A percentile compares a stretch with the other conserved stretches of the same genome.
These are phyloP conservation scores for Starmerella etchellsii DNA, from an alignment of 805 yeast genomes.

Conservation along the genomic window DNA sequence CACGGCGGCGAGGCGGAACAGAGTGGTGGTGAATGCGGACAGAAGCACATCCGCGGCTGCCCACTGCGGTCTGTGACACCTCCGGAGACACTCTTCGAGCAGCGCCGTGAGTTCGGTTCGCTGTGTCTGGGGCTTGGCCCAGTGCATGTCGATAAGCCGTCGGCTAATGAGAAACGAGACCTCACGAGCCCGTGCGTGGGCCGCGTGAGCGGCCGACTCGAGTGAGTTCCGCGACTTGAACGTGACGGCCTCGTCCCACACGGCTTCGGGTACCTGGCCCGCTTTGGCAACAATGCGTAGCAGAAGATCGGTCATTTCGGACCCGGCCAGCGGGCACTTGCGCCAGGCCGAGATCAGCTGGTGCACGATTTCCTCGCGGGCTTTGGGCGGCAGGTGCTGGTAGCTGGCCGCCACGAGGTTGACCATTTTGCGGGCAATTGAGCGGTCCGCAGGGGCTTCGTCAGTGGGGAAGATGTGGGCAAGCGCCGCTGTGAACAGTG, in stretches of 20 bases:
- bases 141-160: slow-evolving; percentile 5
- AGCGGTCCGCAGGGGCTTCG: background rate
- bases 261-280: slow-evolving; percentile 4
- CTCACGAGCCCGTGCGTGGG: slow-evolving; percentile 4
- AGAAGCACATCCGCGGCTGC: slow-evolving; percentile 14
- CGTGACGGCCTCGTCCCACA: slow-evolving; percentile 7
- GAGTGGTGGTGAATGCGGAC: slow-evolving; percentile 4
- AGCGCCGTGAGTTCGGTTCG: slow-evolving; percentile 1
- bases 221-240: slow-evolving; percentile 1
- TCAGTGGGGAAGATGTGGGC: slow-evolving; percentile 5
- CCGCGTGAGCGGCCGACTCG: slow-evolving; percentile 1
- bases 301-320: slow-evolving; percentile 1
- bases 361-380: slow-evolving; percentile 4
- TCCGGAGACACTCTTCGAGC: background rate
- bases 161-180: slow-evolving; percentile 9
- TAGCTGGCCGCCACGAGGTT: slow-evolving; percentile 1
- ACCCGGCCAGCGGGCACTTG: background rate
- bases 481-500: slow-evolving; percentile 4
- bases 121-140: background rate
- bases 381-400: background rate
- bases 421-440: background rate
- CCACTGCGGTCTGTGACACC: slow-evolving; percentile 3
- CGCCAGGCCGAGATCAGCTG: slow-evolving; percentile 5
- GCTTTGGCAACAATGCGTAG: slow-evolving; percentile 7
- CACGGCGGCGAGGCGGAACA: slow-evolving; percentile 3